Conservation (phyloP, 768 basidiomycete species). For the Austroboletus eburneus region DNA sequence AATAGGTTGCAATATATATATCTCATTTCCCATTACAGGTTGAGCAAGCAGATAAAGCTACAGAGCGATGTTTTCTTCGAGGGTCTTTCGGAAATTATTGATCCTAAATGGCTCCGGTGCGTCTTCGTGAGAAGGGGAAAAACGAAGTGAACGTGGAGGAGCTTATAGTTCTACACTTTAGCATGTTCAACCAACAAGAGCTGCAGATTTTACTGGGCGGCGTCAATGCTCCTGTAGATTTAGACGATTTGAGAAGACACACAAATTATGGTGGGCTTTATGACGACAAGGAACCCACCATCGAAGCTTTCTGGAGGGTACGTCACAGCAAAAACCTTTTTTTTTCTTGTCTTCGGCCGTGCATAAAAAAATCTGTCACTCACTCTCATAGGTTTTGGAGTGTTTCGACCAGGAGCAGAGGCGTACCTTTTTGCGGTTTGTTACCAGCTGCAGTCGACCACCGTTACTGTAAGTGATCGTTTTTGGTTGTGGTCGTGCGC, state of each 20-base stretch:
- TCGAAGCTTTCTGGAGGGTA: conserved; percentile 81
- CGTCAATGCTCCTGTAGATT: conserved; percentile 77
- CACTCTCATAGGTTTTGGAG: conserved; percentile 56
- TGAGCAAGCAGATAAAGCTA: conserved; percentile 82
- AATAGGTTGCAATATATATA: conserved; percentile 90
- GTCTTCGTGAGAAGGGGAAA: conserved; percentile 7
- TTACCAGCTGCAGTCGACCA: conserved; percentile 88
- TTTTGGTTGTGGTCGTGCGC: not conserved
- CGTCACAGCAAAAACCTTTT: conserved; percentile 11
- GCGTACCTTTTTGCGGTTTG: conserved; percentile 77
- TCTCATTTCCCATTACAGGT: conserved; percentile 80
- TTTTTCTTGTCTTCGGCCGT: not conserved
- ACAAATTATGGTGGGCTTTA: conserved; percentile 83
- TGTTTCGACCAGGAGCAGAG: conserved; percentile 79
- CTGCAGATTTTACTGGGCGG: conserved; percentile 89
- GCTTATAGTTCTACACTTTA: conserved; percentile 26
- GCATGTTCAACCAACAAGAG: conserved; percentile 98
- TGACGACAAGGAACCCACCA: conserved; percentile 64
- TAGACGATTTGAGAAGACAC: conserved; percentile 73
- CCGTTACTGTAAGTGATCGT: conserved; percentile 64
- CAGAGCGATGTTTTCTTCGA: conserved; percentile 89
- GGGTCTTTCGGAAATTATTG: conserved; percentile 89
- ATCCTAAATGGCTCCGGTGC: conserved; percentile 81
- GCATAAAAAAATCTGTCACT: not conserved
- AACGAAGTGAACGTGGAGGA: too few relatives aligned